Evolutionary conservation across 2,329 filamentous ascomycete genomes (phyloP).

Genomic region (Botrytis deweyae): DNA sequence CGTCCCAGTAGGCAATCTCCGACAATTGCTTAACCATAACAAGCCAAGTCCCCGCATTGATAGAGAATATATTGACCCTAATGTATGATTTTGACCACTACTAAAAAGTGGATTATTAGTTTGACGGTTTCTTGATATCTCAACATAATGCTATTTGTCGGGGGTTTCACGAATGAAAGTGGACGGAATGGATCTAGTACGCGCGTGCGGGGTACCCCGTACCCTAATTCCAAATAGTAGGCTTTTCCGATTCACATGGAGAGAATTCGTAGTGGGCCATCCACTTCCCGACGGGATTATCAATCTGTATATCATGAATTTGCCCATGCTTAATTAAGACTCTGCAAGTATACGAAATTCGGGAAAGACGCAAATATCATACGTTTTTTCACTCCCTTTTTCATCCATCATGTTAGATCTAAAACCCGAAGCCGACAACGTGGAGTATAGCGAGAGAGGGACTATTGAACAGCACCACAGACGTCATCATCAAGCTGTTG

Average conservation of each 20-base stretch:
- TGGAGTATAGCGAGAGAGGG: background rate
- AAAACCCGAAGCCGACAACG: background rate
- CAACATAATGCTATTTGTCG: background rate
- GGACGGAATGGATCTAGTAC: background rate
- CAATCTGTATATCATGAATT: background rate
- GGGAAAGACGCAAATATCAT: background rate
- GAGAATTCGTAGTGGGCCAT: background rate
- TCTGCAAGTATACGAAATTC: background rate
- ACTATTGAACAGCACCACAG: background rate
- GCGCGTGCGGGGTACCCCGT: background rate
- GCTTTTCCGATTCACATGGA: background rate
- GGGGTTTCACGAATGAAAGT: background rate
- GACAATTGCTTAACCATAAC: background rate
- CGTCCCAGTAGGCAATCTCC: background rate
- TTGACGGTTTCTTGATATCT: background rate
- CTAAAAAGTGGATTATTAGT: background rate
- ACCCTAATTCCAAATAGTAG: background rate
- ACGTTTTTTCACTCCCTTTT: background rate
- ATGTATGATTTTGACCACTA: background rate
- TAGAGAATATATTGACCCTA: background rate
- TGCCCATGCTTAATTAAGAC: background rate
- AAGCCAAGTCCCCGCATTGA: background rate
- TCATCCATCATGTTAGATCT: constrained; percentile 4
- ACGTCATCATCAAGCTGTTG: background rate
- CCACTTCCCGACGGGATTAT: background rate